Conservation (phyloP, 1,139 yeast species). For the Taphrina betulina region DNA sequence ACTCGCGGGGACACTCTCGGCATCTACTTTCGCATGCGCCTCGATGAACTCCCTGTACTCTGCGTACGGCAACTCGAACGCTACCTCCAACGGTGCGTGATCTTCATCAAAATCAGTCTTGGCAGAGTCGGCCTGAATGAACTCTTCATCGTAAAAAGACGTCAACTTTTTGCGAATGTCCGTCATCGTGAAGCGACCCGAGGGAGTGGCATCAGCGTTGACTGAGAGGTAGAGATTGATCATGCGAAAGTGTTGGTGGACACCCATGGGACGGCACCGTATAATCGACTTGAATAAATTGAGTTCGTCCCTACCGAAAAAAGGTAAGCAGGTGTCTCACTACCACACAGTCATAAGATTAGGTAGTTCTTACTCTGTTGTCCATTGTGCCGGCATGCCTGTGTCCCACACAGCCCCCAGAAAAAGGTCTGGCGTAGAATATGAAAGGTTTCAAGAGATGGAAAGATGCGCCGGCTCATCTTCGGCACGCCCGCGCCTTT, state of each 20-base stretch:
- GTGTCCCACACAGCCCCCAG: not conserved
- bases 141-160: conserved; percentile 14
- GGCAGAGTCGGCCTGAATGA: conserved; percentile 2
- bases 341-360: not conserved
- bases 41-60: conserved; percentile 19
- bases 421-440: not conserved
- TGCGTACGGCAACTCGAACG: conserved; percentile 20
- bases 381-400: conserved; percentile 14
- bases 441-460: not conserved
- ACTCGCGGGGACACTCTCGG: conserved; percentile 3
- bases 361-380: conserved; percentile 18
- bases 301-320: conserved; percentile 15
- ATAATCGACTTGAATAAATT: conserved; percentile 11
- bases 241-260: conserved; percentile 25
- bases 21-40: conserved; percentile 18
- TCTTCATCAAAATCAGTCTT: not conserved
- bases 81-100: not conserved
- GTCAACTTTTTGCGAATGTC: conserved; percentile 10
- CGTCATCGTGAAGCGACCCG: conserved; percentile 21
- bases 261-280: conserved; percentile 23
- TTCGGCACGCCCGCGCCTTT: too few species aligned
- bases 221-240: conserved; percentile 21
- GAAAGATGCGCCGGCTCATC: not conserved
- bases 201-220: conserved; percentile 12
- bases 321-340: not conserved